Evolutionary conservation across 2,329 filamentous ascomycete genomes (phyloP), one percentile per base, ranked within the genome.

Genomic region (Geosmithia putterillii): DNA sequence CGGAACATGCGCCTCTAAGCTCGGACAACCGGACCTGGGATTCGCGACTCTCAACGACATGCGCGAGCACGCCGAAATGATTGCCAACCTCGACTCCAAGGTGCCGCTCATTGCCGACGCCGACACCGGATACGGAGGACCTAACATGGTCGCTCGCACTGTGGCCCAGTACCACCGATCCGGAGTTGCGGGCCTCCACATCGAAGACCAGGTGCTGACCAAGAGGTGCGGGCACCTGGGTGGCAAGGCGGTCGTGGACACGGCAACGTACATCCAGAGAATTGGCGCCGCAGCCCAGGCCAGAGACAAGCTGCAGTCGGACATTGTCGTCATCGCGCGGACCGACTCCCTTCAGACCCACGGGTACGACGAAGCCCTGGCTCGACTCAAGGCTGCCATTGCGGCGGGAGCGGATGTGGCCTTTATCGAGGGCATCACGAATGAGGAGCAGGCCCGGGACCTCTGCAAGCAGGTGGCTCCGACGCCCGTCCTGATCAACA

Each of bases 221-320:
- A 83, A 84, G 61, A 72, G 78, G 9, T 83, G 79, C 54, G 79
- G 79, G 1, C 79, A 83, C 53, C 63, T 83, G 1, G 57, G 59
- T 1, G 75, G 76, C 43, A 83, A 84, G 57, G 64, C 74, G 45
- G 60, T 83, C 12, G 79, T 83, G 8, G 53, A 60, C 2, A 47
- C 55, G 0, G 66, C 70, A 1, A 67, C 68, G 18, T 81, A 68
- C 49, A 54, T 67, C n/a, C 57, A 64, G n/a, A 66, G 79, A 0
- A 75, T 83, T 51, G 62, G 70, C 1, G 77, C 78, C 0, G 76
- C 76, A 0, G 62, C 59, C 12, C 59, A 65, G 7, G 71, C 75
- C 1, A 62, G 76, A 3, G 57, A 65, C 19, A 57, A 61, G 10
- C 53, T 70, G 8, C 61, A 63, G 10, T 64, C 64, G 9, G 77